Evolutionary conservation across 441 rosid genomes (phyloP).

Genomic region (Codiaeum variegatum): DNA sequence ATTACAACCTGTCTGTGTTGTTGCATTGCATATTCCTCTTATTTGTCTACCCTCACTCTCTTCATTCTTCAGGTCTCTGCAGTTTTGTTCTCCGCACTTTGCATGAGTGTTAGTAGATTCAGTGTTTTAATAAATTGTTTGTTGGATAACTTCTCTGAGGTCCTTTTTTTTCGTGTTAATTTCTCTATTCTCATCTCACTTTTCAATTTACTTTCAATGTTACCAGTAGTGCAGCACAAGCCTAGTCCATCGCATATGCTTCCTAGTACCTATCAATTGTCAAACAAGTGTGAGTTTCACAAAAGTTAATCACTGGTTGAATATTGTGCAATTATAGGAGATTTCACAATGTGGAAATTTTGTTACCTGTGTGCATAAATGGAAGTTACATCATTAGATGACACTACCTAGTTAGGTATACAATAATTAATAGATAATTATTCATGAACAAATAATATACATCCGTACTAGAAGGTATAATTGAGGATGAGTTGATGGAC

Average conservation of each 20-base stretch:
- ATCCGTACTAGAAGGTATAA: background rate
- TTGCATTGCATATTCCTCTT: too few relatives aligned
- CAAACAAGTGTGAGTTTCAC: slow-evolving; percentile 68
- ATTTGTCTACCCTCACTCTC: slow-evolving; percentile 38
- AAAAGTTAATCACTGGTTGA: background rate
- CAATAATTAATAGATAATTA: background rate
- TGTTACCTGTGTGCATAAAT: background rate
- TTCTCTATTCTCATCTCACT: too few relatives aligned
- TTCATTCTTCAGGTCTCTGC: slow-evolving; percentile 39
- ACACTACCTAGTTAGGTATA: background rate
- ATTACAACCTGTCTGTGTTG: too few relatives aligned
- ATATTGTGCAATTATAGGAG: background rate
- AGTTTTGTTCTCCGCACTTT: slow-evolving; percentile 38
- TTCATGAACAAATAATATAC: background rate
- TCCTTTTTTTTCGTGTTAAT: too few relatives aligned
- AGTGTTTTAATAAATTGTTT: background rate
- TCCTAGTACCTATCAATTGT: slow-evolving; percentile 52
- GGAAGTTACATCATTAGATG: slow-evolving; percentile 4
- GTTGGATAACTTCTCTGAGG: background rate
- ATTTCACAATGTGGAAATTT: background rate
- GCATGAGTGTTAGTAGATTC: slow-evolving; percentile 50
- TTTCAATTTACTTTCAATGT: slow-evolving; percentile 34
- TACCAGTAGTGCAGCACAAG: slow-evolving; percentile 74
- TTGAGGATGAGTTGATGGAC: too few relatives aligned
- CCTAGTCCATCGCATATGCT: slow-evolving; percentile 73